Conservation (phyloP, 139 green algal genomes). For the Micractinium sp. region DNA sequence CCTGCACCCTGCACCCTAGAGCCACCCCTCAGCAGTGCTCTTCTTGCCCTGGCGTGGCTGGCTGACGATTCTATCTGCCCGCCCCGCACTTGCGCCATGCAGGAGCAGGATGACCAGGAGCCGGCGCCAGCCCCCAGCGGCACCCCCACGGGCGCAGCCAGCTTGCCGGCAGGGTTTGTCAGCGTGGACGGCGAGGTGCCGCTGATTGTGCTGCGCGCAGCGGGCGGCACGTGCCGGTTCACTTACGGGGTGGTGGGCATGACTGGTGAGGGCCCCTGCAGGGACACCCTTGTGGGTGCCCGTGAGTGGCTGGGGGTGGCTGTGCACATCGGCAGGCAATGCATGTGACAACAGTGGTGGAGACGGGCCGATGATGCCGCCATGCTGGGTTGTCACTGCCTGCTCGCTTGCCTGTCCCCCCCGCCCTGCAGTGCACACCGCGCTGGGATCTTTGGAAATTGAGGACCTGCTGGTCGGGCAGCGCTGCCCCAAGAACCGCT, state of each 20-base stretch:
- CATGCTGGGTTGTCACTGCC: no score
- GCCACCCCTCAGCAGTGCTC: no score
- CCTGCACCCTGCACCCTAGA: no score
- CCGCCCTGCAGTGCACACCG: constrained; percentile 27
- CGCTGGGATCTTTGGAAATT: constrained; percentile 66
- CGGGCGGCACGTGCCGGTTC: constrained; percentile 31
- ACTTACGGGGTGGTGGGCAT: constrained; percentile 38
- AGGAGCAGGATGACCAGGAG: not conserved
- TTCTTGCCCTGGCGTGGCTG: no score
- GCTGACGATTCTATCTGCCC: not conserved
- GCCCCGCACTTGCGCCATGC: not conserved
- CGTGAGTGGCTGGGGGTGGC: not conserved
- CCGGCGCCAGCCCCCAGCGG: not conserved
- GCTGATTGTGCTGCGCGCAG: constrained; percentile 59
- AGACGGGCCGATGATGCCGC: no score
- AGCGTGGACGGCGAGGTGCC: constrained; percentile 69
- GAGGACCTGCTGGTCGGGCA: constrained; percentile 77
- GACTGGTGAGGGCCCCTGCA: constrained; percentile 1
- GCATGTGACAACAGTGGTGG: no score
- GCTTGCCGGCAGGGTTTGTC: constrained; percentile 36
- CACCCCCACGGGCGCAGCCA: not conserved
- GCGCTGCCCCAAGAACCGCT: constrained; percentile 26
- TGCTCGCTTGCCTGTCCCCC: not conserved
- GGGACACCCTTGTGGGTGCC: not conserved
- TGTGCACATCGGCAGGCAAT: no score